phyloP scores from a whole-genome alignment of 2,329 filamentous ascomycete genomes.

The Diplocarpon mali region DNA sequence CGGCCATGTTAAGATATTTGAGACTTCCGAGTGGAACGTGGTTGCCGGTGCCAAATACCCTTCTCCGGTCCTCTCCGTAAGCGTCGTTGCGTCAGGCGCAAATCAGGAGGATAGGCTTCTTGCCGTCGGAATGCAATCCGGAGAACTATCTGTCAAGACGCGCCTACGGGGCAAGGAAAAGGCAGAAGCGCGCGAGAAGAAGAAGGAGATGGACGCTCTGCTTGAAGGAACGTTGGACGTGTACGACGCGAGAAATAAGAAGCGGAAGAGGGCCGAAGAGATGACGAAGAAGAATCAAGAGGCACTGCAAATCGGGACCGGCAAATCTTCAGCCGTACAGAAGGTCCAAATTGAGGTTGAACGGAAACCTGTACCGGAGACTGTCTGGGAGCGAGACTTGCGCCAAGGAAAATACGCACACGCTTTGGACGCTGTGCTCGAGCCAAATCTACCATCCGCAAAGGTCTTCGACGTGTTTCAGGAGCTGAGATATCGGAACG shows the following conservation, averaged over 20 bases:
- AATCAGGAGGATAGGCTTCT: conserved; percentile 80
- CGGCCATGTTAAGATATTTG: conserved; percentile 94
- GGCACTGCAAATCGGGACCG: conserved; percentile 74
- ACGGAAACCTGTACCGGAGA: conserved; percentile 52
- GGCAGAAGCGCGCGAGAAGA: conserved; percentile 60
- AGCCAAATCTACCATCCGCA: conserved; percentile 44
- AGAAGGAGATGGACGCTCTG: conserved; percentile 76
- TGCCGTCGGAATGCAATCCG: conserved; percentile 88
- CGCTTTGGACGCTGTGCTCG: conserved; percentile 71
- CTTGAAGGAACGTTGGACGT: conserved; percentile 67
- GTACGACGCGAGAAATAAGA: conserved; percentile 62
- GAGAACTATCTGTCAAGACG: conserved; percentile 81
- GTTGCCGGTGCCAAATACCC: conserved; percentile 93
- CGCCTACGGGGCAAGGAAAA: conserved; percentile 78
- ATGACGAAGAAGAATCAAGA: conserved; percentile 52
- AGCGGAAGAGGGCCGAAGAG: conserved; percentile 46
- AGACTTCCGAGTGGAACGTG: conserved; percentile 89
- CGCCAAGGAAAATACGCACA: conserved; percentile 65
- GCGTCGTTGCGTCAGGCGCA: conserved; percentile 58
- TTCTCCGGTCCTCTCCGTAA: conserved; percentile 76
- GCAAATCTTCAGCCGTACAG: conserved; percentile 53
- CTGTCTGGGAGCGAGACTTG: conserved; percentile 70
- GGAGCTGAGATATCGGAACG: conserved; percentile 78
- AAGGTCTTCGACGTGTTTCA: conserved; percentile 67
- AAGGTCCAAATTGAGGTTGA: conserved; percentile 68